A percentile compares a stretch with the other conserved stretches of the same genome.
phyloP scores from a whole-genome alignment of 108 stramenopile species.

The Skeletonema grethae region DNA sequence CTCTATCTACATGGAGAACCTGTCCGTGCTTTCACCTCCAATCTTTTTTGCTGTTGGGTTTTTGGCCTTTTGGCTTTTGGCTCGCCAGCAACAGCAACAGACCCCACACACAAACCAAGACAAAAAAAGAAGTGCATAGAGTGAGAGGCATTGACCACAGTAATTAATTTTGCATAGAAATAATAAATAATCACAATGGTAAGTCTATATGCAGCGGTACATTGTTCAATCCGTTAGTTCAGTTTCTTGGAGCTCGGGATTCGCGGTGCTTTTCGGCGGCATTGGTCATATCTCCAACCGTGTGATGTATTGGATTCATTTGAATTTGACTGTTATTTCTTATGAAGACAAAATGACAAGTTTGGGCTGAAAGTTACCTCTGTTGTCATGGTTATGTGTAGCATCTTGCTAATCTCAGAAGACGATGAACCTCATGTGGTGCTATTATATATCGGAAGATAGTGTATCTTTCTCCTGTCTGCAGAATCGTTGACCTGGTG shows the following conservation, averaged over 20 bases:
- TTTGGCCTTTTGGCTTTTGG: too few relatives aligned
- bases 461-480: background rate
- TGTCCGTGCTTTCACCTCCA: too few relatives aligned
- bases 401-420: background rate
- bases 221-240: background rate
- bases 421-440: background rate
- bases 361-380: background rate
- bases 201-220: background rate
- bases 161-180: background rate
- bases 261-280: slow-evolving; percentile 4
- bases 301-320: slow-evolving; percentile 1
- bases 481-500: background rate
- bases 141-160: background rate
- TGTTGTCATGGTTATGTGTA: background rate
- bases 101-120: too few relatives aligned
- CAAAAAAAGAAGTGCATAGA: background rate
- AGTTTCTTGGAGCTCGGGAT: background rate
- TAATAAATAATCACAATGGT: slow-evolving; percentile 1
- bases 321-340: background rate
- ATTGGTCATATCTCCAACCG: background rate
- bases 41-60: background rate
- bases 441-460: background rate
- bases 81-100: background rate
- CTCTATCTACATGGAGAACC: too few relatives aligned
- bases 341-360: background rate